A percentile compares a stretch with the other conserved stretches of the same genome.
phyloP scores from a whole-genome alignment of 139 green algal genomes.

The Chlamydomonas sphaeroides region DNA sequence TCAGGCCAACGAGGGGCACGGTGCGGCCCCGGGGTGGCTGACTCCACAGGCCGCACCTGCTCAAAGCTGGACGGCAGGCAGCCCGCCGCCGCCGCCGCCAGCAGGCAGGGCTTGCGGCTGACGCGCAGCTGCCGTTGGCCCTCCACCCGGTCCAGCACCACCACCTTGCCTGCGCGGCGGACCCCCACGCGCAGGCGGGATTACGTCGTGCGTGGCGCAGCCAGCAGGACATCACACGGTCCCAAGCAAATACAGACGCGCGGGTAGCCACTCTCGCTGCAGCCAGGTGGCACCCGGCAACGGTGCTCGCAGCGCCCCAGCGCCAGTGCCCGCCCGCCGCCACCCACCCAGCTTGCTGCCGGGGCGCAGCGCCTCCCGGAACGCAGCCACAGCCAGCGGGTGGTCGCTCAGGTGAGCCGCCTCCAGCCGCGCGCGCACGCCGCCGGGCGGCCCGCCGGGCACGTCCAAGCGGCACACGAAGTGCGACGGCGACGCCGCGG shows the following conservation, averaged over 20 bases:
- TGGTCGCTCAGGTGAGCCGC: constrained; percentile 83
- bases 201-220: too few species aligned
- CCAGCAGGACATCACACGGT: too few species aligned
- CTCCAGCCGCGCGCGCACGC: constrained; percentile 61
- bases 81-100: constrained; percentile 59
- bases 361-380: constrained; percentile 54
- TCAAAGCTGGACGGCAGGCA: constrained; percentile 55
- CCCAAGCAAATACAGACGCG: too few species aligned
- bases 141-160: constrained; percentile 76
- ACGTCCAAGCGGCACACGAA: constrained; percentile 34
- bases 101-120: constrained; percentile 78
- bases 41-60: too few species aligned
- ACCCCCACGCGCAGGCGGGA: too few species aligned
- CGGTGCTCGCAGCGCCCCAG: too few species aligned
- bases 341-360: constrained; percentile 53
- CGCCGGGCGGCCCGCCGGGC: neutral
- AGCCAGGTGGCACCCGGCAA: too few species aligned
- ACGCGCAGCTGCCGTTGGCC: constrained; percentile 40
- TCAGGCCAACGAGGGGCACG: too few species aligned
- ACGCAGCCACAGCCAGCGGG: constrained; percentile 61
- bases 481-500: neutral
- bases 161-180: constrained; percentile 44
- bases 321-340: too few species aligned
- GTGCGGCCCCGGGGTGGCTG: too few species aligned
- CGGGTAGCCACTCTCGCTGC: too few species aligned